phyloP scores from a whole-genome alignment of 1,284 basidiomycete genomes.

The Pterula multifida region DNA sequence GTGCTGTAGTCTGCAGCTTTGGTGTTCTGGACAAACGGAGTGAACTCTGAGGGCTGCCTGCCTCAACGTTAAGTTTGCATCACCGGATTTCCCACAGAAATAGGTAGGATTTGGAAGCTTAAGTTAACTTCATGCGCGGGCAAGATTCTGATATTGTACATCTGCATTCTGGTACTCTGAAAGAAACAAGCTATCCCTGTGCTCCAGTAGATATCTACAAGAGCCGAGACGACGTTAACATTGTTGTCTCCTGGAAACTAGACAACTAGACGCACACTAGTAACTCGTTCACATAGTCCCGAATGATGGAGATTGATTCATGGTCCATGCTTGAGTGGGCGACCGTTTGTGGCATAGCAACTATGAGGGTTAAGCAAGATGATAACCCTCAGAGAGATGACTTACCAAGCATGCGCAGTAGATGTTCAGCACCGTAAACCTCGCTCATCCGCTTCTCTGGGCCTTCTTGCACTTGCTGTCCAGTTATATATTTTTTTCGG shows the following conservation, averaged over 20 bases:
- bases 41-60: too few species aligned
- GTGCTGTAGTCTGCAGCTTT: too few species aligned
- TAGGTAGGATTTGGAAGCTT: too few species aligned
- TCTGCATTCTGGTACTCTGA: conserved; percentile 63
- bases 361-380: conserved; percentile 27
- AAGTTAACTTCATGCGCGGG: neutral
- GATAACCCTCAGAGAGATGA: conserved; percentile 9
- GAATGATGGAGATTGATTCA: conserved; percentile 73
- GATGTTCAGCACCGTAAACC: conserved; percentile 92
- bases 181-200: conserved; percentile 58
- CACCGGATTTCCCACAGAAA: too few species aligned
- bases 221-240: conserved; percentile 6
- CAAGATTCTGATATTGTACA: conserved; percentile 45
- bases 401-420: conserved; percentile 85
- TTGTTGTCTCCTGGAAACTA: conserved; percentile 1
- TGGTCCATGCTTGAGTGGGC: conserved; percentile 85
- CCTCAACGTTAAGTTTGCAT: too few species aligned
- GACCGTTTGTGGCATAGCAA: conserved; percentile 73
- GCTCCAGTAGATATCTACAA: conserved; percentile 54
- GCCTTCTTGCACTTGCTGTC: conserved; percentile 53
- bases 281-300: conserved; percentile 86
- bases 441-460: conserved; percentile 76
- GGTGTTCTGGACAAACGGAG: too few species aligned
- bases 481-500: conserved; percentile 65
- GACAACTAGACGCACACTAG: conserved; percentile 52